These are phyloP conservation scores for Xylaria sp. DNA, from an alignment of 2,329 filamentous ascomycete genomes.

Conservation along the genomic window DNA sequence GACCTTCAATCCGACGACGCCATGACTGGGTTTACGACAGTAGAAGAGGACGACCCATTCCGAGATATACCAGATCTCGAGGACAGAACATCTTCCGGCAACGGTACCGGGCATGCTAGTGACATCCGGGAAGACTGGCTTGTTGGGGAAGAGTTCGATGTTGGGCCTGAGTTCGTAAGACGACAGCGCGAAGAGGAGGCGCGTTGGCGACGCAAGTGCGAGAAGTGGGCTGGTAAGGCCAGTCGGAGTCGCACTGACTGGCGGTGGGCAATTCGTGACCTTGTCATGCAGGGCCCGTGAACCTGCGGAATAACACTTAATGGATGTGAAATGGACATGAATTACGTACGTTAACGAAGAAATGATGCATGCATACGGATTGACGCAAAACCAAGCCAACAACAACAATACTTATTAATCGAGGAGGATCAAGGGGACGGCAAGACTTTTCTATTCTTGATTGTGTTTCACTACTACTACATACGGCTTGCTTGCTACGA, in stretches of 20 bases:
- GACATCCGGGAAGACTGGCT: slow-evolving; percentile 72
- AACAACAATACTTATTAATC: slow-evolving; percentile 13
- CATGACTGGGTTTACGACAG: slow-evolving; percentile 60
- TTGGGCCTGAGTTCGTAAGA: slow-evolving; percentile 87
- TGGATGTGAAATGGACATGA: slow-evolving; percentile 3
- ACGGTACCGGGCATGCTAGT: slow-evolving; percentile 47
- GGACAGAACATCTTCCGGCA: slow-evolving; percentile 54
- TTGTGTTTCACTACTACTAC: slow-evolving; percentile 6
- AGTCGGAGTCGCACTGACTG: slow-evolving; percentile 55
- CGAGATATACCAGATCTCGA: slow-evolving; percentile 91
- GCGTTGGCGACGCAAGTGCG: slow-evolving; percentile 81
- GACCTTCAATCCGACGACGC: slow-evolving; percentile 50
- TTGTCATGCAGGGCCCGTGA: slow-evolving; percentile 38
- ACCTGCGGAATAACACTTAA: neutral
- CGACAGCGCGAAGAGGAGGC: slow-evolving; percentile 88
- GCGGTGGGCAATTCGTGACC: slow-evolving; percentile 71
- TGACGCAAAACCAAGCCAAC: slow-evolving; percentile 6
- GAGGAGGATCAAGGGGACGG: neutral
- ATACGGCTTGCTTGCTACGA: slow-evolving; percentile 11
- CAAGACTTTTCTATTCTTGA: slow-evolving; percentile 9
- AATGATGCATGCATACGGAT: slow-evolving; percentile 13
- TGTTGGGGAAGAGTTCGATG: slow-evolving; percentile 94
- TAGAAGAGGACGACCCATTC: slow-evolving; percentile 89
- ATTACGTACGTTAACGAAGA: slow-evolving; percentile 17
- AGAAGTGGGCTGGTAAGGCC: slow-evolving; percentile 69